phyloP scores from a whole-genome alignment of 345 rosid genomes.

The Dovyalis caffra region DNA sequence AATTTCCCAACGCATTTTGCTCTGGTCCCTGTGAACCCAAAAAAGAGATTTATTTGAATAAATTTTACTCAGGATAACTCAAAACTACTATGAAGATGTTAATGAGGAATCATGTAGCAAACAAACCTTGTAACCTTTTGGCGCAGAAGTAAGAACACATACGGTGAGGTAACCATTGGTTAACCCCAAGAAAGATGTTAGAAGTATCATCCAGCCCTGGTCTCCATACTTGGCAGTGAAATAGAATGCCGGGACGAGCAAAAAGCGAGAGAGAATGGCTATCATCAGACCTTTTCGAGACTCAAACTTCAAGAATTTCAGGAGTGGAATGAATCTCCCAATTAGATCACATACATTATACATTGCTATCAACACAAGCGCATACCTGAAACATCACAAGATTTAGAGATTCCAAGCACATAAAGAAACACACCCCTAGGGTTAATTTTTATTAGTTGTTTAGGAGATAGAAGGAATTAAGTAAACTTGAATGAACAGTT shows the following conservation, averaged over 20 bases:
- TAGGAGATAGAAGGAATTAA: no score
- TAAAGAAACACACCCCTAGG: no score
- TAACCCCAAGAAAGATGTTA: conserved; percentile 71
- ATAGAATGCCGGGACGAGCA: conserved; percentile 72
- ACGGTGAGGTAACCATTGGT: conserved; percentile 74
- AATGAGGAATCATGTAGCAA: not conserved
- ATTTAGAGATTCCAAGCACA: not conserved
- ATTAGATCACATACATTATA: conserved; percentile 64
- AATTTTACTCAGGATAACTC: not conserved
- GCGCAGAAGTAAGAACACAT: conserved; percentile 71
- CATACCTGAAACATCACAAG: conserved; percentile 50
- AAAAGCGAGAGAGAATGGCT: conserved; percentile 46
- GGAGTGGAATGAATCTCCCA: conserved; percentile 58
- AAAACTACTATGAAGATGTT: not conserved
- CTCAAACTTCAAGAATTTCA: conserved; percentile 44
- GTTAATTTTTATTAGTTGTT: no score
- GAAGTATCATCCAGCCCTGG: no score
- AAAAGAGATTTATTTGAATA: not conserved
- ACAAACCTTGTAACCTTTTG: conserved; percentile 77
- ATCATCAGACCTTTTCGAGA: conserved; percentile 54
- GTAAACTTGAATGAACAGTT: no score
- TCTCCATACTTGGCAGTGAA: conserved; percentile 74
- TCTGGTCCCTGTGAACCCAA: conserved; percentile 53
- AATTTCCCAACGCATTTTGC: conserved; percentile 65
- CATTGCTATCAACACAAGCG: conserved; percentile 69